Percentiles rank a stretch among this genome's conserved stretches.
phyloP scores from a whole-genome alignment of 176 grass and related monocot species.

The Oryza meyeriana region DNA sequence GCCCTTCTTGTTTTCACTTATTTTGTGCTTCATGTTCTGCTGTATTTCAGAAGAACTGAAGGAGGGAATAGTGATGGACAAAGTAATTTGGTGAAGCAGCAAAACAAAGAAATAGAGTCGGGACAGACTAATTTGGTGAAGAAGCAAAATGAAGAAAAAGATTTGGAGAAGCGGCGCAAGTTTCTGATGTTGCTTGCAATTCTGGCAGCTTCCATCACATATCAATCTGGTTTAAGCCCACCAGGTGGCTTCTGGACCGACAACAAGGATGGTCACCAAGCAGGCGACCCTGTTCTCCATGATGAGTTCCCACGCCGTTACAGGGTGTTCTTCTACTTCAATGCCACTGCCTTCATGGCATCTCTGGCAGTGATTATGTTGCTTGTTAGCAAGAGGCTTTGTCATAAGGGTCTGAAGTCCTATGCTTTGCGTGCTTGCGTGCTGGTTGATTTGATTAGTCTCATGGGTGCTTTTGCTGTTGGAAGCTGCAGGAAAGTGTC shows the following conservation, averaged over 20 bases:
- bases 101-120: constrained; percentile 7
- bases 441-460: constrained; percentile 40
- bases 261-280: constrained; percentile 1
- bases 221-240: constrained; percentile 51
- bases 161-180: constrained; percentile 37
- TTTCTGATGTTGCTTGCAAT: constrained; percentile 53
- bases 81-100: neutral
- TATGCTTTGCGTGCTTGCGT: constrained; percentile 26
- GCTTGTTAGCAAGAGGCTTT: constrained; percentile 50
- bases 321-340: constrained; percentile 51
- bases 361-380: constrained; percentile 55
- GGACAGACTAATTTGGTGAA: neutral
- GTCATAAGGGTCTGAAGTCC: constrained; percentile 20
- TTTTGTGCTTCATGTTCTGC: constrained; percentile 37
- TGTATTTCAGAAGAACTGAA: neutral
- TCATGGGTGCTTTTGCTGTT: constrained; percentile 47
- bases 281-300: constrained; percentile 33
- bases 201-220: constrained; percentile 52
- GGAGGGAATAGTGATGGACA: neutral
- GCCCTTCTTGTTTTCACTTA: constrained; percentile 30
- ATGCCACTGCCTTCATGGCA: constrained; percentile 49
- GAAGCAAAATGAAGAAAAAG: neutral
- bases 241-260: constrained; percentile 60
- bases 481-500: constrained; percentile 45
- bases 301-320: constrained; percentile 43